Evolutionary conservation across 2,329 filamentous ascomycete species (phyloP), one percentile per base, ranked within the genome.

Genomic region (Xylaria sp.): DNA sequence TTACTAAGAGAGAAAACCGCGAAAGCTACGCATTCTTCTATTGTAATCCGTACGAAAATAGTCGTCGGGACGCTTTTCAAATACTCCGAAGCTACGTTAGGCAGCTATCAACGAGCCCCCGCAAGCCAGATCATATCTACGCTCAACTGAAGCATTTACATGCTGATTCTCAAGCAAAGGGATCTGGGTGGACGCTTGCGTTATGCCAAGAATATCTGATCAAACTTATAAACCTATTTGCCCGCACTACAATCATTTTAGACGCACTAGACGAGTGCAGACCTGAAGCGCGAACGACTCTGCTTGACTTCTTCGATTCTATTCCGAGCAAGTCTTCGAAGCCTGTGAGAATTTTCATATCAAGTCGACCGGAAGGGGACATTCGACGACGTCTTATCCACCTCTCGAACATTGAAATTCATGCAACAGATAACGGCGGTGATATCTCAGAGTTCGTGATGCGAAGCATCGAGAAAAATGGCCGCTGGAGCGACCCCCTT

Each of bases 331-430:
- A 1, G 9, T 17, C 17, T 19, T 64, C 14, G 19, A 65, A 68
- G 21, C 57, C 68, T 11, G 53, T 69, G 14, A 69, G 55, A 5
- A 27, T 69, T 11, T 69, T 69, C 36, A 67, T 69, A 27, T 67
- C 68, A 14, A 69, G 68, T 11, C 60, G 68, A 6, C 68, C 64
- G 1, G 64, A 69, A 6, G 50, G 48, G 14, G 68, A 69, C 53
- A 69, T 69, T 64, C 39, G 61, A 24, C 14, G 53, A 4, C 27
- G 36, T 17, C 64, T 68, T 19, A 54, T 48, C 3, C 17, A 58
- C 8, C 45, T 8, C 30, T 62, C 56, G 6, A 68, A 30, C 47
- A 54, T 68, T 34, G 61, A 68, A 47, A 68, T 68, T 9, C n/a
- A 61, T 32, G 66, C 66, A 19, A 65, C 61, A 11, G 19, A 62